Percentiles rank a stretch among this genome's conserved stretches.
Conservation (phyloP, 2,329 filamentous ascomycete genomes). For the Colletotrichum sp. region DNA sequence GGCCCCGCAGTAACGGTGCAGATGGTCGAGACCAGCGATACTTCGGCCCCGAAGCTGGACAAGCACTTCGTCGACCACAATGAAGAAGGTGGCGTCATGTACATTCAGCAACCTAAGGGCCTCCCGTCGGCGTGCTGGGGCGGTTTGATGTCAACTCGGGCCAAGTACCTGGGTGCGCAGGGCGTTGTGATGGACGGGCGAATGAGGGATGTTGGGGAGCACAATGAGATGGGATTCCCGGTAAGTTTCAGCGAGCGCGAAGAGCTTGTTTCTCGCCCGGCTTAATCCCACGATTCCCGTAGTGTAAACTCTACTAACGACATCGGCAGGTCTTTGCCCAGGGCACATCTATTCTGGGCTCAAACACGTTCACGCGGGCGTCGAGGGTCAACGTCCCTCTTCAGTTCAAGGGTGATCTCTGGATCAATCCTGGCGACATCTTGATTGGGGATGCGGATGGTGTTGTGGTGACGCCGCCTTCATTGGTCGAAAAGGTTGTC, state of each 20-base stretch:
- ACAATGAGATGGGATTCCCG: constrained; percentile 25
- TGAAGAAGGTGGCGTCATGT: constrained; percentile 29
- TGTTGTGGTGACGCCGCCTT: constrained; percentile 30
- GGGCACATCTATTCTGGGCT: constrained; percentile 31
- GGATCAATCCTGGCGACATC: constrained; percentile 34
- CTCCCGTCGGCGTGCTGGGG: constrained; percentile 33
- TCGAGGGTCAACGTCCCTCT: constrained; percentile 31
- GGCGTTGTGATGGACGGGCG: constrained; percentile 31
- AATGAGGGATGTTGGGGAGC: constrained; percentile 33
- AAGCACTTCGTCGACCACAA: constrained; percentile 34
- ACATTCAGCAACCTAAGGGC: constrained; percentile 31
- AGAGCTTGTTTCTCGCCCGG: not conserved
- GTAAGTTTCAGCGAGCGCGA: not conserved
- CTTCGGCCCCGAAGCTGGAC: constrained; percentile 26
- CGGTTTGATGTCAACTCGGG: constrained; percentile 32
- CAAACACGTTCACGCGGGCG: constrained; percentile 32
- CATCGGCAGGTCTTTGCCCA: constrained; percentile 31
- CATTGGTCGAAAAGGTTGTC: constrained; percentile 28
- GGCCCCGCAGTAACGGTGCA: constrained; percentile 34
- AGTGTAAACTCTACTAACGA: not conserved
- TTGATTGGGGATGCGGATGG: constrained; percentile 33
- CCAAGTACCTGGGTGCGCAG: constrained; percentile 28
- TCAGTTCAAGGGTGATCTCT: constrained; percentile 29
- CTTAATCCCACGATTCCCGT: not conserved
- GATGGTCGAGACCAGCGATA: constrained; percentile 31